A percentile compares a stretch with the other conserved stretches of the same genome.
phyloP scores from a whole-genome alignment of 2,329 filamentous ascomycete genomes.

The Kalmusia sp. region DNA sequence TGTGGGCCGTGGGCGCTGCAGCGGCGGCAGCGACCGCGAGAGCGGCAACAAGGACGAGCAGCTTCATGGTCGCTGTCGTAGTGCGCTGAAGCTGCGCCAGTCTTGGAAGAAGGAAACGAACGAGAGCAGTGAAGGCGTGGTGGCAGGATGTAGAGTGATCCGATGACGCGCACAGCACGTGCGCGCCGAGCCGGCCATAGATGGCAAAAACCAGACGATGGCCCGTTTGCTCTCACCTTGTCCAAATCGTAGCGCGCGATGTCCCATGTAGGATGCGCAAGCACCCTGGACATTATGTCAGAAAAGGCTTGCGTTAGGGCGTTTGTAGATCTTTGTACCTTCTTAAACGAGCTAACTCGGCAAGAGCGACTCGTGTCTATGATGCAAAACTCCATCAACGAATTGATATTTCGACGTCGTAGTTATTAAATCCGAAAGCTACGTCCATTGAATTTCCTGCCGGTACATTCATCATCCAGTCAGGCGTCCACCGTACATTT shows the following conservation, averaged over 20 bases:
- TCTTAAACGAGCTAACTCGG: neutral
- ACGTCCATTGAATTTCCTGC: too few species aligned
- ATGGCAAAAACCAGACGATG: too few species aligned
- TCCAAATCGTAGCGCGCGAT: neutral
- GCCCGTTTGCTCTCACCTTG: neutral
- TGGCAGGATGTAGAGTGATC: neutral
- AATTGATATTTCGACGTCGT: too few species aligned
- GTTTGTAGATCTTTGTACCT: neutral
- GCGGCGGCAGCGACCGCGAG: conserved; percentile 12
- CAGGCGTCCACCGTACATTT: too few species aligned
- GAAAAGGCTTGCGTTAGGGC: neutral
- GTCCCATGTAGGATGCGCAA: neutral
- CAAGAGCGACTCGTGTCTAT: neutral
- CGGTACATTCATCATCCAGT: too few species aligned
- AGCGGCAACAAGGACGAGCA: conserved; percentile 8
- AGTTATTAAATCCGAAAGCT: too few species aligned
- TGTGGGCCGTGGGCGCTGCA: conserved; percentile 13
- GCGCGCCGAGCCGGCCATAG: too few species aligned
- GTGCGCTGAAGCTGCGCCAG: neutral
- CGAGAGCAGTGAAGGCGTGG: neutral
- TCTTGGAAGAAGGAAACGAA: neutral
- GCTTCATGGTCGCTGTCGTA: conserved; percentile 15
- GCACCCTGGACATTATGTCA: neutral
- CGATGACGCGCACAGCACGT: neutral
- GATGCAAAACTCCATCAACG: too few species aligned